A percentile compares a stretch with the other conserved stretches of the same genome.
phyloP scores from a whole-genome alignment of 2,329 filamentous ascomycete genomes.

The Trichophaea hybrida region DNA sequence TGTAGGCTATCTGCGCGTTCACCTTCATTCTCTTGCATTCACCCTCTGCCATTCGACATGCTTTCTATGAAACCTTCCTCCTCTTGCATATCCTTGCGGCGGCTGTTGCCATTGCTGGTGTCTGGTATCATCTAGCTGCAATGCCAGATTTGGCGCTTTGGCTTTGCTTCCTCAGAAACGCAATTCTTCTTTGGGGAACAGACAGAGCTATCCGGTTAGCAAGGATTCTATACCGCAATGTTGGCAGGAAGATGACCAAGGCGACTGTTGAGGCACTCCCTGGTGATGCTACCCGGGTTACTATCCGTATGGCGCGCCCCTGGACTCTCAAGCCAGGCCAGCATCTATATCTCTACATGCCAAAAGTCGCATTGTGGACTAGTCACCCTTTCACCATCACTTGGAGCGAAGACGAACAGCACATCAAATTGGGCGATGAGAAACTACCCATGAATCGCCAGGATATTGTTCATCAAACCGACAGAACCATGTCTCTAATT shows the following conservation, averaged over 20 bases:
- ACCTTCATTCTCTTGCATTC: constrained; percentile 53
- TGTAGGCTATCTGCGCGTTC: constrained; percentile 41
- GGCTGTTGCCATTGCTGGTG: constrained; percentile 43
- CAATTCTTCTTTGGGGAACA: constrained; percentile 50
- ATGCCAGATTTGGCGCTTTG: constrained; percentile 37
- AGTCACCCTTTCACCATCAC: constrained; percentile 69
- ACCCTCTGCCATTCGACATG: constrained; percentile 55
- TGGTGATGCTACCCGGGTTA: constrained; percentile 59
- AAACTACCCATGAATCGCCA: constrained; percentile 46
- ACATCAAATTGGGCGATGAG: constrained; percentile 34
- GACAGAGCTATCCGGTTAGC: constrained; percentile 49
- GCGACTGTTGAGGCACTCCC: constrained; percentile 62
- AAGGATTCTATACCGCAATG: constrained; percentile 49
- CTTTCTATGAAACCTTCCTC: constrained; percentile 68
- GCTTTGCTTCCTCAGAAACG: constrained; percentile 45
- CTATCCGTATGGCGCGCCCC: constrained; percentile 56
- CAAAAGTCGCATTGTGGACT: constrained; percentile 54
- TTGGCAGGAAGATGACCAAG: constrained; percentile 49
- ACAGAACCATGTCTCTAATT: constrained; percentile 54
- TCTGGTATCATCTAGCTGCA: constrained; percentile 53
- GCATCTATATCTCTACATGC: constrained; percentile 68
- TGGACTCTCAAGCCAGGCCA: constrained; percentile 63
- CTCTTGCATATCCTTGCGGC: constrained; percentile 54
- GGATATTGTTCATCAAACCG: constrained; percentile 46
- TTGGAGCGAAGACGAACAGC: constrained; percentile 55